These are phyloP conservation scores for Penicillium sp. DNA, from an alignment of 2,329 filamentous ascomycete species.

Conservation along the genomic window DNA sequence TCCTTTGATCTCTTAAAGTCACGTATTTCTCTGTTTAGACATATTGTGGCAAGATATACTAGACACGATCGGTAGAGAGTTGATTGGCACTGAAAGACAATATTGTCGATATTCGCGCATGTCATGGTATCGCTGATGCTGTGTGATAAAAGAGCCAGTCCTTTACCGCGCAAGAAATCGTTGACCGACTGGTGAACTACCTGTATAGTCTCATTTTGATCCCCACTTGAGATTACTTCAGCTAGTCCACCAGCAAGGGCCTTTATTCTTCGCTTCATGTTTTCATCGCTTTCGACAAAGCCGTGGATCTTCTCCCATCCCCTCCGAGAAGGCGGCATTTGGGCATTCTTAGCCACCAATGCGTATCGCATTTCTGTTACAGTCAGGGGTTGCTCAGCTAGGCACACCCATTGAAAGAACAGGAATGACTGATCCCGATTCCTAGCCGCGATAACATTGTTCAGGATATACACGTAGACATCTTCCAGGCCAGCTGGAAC, in stretches of 20 bases:
- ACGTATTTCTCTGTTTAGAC: neutral
- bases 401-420: conserved; percentile 11
- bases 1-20: neutral
- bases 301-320: conserved; percentile 1
- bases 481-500: conserved; percentile 9
- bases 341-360: neutral
- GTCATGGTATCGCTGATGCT: neutral
- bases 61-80: conserved; percentile 6
- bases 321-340: neutral
- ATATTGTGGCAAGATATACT: neutral
- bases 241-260: conserved; percentile 7
- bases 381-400: conserved; percentile 3
- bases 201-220: neutral
- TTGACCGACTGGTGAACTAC: conserved; percentile 7
- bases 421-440: conserved; percentile 2
- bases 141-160: neutral
- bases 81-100: neutral
- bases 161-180: conserved; percentile 4
- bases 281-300: conserved; percentile 1
- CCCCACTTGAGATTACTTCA: neutral
- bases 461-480: conserved; percentile 11
- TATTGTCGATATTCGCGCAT: neutral
- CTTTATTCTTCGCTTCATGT: conserved; percentile 3
- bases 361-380: conserved; percentile 1
- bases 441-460: conserved; percentile 1